Percentiles rank a stretch among this genome's conserved stretches.
phyloP scores from a whole-genome alignment of 2,329 filamentous ascomycete genomes.

The Beauveria australis region DNA sequence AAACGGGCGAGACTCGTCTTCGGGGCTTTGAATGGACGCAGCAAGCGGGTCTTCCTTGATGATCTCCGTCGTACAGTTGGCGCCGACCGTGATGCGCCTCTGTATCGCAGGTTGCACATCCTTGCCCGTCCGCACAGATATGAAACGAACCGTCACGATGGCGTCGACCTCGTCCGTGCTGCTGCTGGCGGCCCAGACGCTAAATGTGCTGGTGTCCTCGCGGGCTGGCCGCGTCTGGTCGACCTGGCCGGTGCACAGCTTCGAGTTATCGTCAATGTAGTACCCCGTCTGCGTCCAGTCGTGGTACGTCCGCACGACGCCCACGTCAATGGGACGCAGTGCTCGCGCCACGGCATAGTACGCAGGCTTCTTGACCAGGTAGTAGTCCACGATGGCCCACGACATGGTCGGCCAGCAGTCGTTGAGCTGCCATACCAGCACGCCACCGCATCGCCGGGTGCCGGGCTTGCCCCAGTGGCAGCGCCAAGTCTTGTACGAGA shows the following conservation, averaged over 20 bases:
- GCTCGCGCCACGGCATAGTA: conserved; percentile 44
- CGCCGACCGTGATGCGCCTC: conserved; percentile 18
- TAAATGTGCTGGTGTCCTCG: conserved; percentile 27
- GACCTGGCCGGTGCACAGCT: conserved; percentile 27
- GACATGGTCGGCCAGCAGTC: conserved; percentile 62
- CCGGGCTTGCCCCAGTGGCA: conserved; percentile 52
- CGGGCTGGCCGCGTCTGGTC: conserved; percentile 30
- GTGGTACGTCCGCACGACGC: conserved; percentile 37
- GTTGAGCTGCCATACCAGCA: conserved; percentile 62
- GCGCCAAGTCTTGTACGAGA: conserved; percentile 48
- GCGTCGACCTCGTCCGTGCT: conserved; percentile 17
- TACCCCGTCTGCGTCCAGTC: conserved; percentile 30
- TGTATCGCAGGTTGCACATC: conserved; percentile 23
- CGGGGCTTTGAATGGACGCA: conserved; percentile 4
- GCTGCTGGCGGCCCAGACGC: conserved; percentile 36
- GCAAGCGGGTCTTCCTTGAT: conserved; percentile 15
- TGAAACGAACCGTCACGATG: conserved; percentile 27
- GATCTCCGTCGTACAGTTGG: conserved; percentile 34
- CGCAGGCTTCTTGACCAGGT: conserved; percentile 56
- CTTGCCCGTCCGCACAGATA: conserved; percentile 32
- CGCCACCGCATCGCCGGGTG: conserved; percentile 53
- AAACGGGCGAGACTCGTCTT: conserved; percentile 17
- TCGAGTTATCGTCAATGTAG: conserved; percentile 15
- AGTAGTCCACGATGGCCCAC: conserved; percentile 58
- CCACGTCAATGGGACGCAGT: conserved; percentile 51